phyloP scores from a whole-genome alignment of 140 eudicot genomes.

The Ambrosia hybrid region DNA sequence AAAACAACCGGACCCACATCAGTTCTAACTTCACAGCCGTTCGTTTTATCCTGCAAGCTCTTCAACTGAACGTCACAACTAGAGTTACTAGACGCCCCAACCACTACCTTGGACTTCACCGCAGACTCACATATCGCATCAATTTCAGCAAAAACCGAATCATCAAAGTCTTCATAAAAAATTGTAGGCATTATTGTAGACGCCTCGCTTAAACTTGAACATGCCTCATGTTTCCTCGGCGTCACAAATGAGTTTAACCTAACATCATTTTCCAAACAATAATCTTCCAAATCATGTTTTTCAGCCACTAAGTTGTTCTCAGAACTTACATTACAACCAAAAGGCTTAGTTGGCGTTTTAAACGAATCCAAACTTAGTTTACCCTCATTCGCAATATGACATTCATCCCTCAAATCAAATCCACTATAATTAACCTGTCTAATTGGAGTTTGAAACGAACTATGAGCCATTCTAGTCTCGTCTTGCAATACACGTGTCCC shows the following conservation, averaged over 20 bases:
- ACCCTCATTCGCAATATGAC: constrained; percentile 1
- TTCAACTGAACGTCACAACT: constrained; percentile 20
- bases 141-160: constrained; percentile 68
- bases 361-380: constrained; percentile 30
- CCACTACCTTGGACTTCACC: constrained; percentile 28
- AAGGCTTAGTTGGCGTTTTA: constrained; percentile 38
- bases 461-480: constrained; percentile 21
- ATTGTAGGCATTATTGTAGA: constrained; percentile 26
- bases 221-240: constrained; percentile 26
- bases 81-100: constrained; percentile 17
- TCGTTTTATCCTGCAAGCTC: constrained; percentile 17
- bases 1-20: constrained; percentile 25
- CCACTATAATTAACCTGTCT: constrained; percentile 15
- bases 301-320: background rate
- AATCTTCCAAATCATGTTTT: constrained; percentile 14
- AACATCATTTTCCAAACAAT: constrained; percentile 13
- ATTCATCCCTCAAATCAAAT: constrained; percentile 15
- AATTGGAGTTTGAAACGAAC: constrained; percentile 30
- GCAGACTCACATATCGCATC: constrained; percentile 75
- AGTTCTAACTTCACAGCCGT: constrained; percentile 21
- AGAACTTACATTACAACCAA: constrained; percentile 16
- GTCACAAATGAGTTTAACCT: constrained; percentile 25
- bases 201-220: constrained; percentile 26
- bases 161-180: constrained; percentile 66
- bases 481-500: background rate